Evolutionary conservation across 805 yeast species (phyloP).

Genomic region (Hanseniaspora lachancei): DNA sequence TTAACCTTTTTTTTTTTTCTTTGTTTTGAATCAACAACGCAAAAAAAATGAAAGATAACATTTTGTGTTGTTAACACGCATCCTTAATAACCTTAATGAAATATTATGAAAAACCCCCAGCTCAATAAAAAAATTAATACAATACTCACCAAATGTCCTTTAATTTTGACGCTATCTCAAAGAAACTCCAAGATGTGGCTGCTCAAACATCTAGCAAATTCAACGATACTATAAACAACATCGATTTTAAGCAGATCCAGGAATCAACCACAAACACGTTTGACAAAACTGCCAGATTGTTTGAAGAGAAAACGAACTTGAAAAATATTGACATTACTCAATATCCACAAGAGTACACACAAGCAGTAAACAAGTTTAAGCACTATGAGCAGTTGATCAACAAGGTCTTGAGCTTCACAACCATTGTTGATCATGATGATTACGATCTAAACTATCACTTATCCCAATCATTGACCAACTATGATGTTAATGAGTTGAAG

Average conservation of each 20-base stretch:
- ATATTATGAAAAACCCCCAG: not conserved
- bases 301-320: conserved; percentile 68
- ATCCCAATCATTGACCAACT: conserved; percentile 1
- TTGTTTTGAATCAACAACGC: too few species aligned
- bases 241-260: conserved; percentile 35
- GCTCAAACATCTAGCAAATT: conserved; percentile 15
- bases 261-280: conserved; percentile 52
- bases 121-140: not conserved
- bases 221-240: conserved; percentile 20
- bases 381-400: conserved; percentile 28
- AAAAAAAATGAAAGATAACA: too few species aligned
- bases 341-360: conserved; percentile 68
- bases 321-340: conserved; percentile 66
- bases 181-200: conserved; percentile 23
- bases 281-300: conserved; percentile 63
- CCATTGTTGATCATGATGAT: conserved; percentile 7
- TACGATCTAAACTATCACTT: conserved; percentile 6
- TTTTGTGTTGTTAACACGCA: not conserved
- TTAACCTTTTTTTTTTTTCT: too few species aligned
- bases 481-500: conserved; percentile 9
- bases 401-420: conserved; percentile 4
- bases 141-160: conserved; percentile 21
- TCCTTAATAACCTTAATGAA: not conserved
- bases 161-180: conserved; percentile 23
- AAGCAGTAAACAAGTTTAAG: conserved; percentile 30